Evolutionary conservation across 441 rosid genomes (phyloP).

Genomic region (Brassica hybrid): DNA sequence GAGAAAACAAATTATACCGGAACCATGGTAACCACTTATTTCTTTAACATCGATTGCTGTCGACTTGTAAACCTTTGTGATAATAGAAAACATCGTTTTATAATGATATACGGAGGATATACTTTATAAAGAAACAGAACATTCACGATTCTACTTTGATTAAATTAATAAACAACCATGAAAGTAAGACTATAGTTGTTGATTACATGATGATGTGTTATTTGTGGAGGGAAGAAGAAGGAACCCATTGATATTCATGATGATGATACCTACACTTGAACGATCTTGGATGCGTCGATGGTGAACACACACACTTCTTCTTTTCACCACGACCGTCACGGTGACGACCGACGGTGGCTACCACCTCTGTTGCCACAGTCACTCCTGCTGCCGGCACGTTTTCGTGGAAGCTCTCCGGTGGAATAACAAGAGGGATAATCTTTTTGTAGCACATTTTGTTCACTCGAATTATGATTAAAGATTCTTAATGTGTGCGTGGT

Average conservation of each 20-base stretch:
- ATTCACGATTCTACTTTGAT: constrained; percentile 22
- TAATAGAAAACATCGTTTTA: too few relatives aligned
- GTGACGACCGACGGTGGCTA: background rate
- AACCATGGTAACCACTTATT: too few relatives aligned
- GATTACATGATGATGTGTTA: constrained; percentile 32
- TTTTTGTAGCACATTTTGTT: constrained; percentile 37
- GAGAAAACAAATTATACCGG: too few relatives aligned
- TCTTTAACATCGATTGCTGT: too few relatives aligned
- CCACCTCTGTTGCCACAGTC: constrained; percentile 25
- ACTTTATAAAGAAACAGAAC: too few relatives aligned
- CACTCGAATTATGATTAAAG: constrained; percentile 6
- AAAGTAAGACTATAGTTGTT: constrained; percentile 9
- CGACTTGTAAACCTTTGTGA: too few relatives aligned
- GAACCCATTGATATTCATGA: constrained; percentile 46
- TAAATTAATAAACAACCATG: constrained; percentile 11
- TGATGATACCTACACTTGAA: constrained; percentile 60
- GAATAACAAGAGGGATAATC: constrained; percentile 23
- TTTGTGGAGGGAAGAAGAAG: constrained; percentile 31
- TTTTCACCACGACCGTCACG: constrained; percentile 33
- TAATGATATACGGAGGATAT: too few relatives aligned
- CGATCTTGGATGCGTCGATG: constrained; percentile 58
- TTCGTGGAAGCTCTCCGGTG: constrained; percentile 11
- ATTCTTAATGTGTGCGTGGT: constrained; percentile 31
- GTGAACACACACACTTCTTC: constrained; percentile 56
- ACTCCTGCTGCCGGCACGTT: constrained; percentile 23